Conservation (phyloP, 495 filamentous ascomycete genomes). For the Penicillium steckii region DNA sequence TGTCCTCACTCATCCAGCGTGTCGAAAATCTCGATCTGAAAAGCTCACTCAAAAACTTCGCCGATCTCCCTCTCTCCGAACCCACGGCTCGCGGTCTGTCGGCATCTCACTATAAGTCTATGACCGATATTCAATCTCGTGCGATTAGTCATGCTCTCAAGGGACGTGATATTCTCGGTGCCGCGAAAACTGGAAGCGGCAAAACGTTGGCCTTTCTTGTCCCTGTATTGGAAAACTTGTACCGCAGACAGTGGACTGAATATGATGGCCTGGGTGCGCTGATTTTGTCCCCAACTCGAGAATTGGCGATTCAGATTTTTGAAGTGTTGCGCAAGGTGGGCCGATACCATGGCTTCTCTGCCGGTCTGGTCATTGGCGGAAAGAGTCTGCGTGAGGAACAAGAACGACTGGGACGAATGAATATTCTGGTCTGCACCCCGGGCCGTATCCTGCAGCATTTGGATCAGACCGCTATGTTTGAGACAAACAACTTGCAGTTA, state of each 20-base stretch:
- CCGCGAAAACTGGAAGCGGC: constrained; percentile 94
- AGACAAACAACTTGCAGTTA: constrained; percentile 86
- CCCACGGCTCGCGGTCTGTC: constrained; percentile 79
- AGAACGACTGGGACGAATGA: constrained; percentile 87
- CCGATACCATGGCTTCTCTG: constrained; percentile 85
- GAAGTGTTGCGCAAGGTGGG: constrained; percentile 91
- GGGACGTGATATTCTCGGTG: constrained; percentile 86
- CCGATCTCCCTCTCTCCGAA: constrained; percentile 81
- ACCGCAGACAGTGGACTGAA: constrained; percentile 84
- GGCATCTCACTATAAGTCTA: constrained; percentile 80
- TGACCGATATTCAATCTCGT: constrained; percentile 89
- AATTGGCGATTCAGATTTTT: constrained; percentile 96
- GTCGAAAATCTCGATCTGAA: constrained; percentile 55
- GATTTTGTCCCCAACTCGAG: constrained; percentile 90
- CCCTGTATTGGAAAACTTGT: constrained; percentile 93
- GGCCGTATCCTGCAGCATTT: constrained; percentile 94
- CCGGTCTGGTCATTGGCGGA: constrained; percentile 93
- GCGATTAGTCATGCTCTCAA: constrained; percentile 84
- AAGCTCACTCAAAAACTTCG: constrained; percentile 52
- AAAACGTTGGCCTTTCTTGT: constrained; percentile 95
- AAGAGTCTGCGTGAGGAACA: constrained; percentile 87
- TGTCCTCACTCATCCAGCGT: constrained; percentile 43
- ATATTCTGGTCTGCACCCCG: constrained; percentile 95
- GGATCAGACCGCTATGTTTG: constrained; percentile 88
- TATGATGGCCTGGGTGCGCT: constrained; percentile 89